Percentiles rank a stretch among this genome's conserved stretches.
Conservation (phyloP, 2,329 filamentous ascomycete species). For the Paecilomyces sp. region DNA sequence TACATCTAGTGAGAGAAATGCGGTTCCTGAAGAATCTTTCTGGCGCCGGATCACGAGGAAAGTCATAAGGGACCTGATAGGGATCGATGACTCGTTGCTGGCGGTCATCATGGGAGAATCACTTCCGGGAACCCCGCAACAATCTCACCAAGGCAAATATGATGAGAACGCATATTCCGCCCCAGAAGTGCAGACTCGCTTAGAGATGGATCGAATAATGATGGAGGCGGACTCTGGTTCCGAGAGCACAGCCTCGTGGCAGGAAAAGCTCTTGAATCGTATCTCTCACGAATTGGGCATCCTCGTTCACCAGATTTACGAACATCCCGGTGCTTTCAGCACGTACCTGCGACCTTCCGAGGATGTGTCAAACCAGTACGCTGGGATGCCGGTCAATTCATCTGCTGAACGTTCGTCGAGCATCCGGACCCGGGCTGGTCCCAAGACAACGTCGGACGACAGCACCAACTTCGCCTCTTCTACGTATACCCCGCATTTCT, state of each 20-base stretch:
- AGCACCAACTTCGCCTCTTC: conserved; percentile 18
- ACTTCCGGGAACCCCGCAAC: conserved; percentile 37
- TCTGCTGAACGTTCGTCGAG: conserved; percentile 8
- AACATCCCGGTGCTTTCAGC: conserved; percentile 82
- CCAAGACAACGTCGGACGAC: conserved; percentile 13
- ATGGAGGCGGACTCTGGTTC: conserved; percentile 19
- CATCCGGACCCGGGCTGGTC: conserved; percentile 9
- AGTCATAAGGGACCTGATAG: conserved; percentile 82
- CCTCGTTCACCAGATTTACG: conserved; percentile 73
- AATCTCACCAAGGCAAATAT: conserved; percentile 9
- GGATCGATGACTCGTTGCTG: conserved; percentile 78
- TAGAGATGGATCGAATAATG: conserved; percentile 26
- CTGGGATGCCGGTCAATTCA: conserved; percentile 56
- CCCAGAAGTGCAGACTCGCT: conserved; percentile 27
- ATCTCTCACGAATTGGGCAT: conserved; percentile 82
- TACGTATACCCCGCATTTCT: conserved; percentile 39
- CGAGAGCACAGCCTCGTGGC: conserved; percentile 21
- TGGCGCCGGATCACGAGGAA: conserved; percentile 76
- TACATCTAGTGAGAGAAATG: conserved; percentile 29
- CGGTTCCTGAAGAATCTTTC: conserved; percentile 57
- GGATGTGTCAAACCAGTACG: conserved; percentile 61
- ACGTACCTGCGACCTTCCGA: conserved; percentile 65
- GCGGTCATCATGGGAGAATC: conserved; percentile 82
- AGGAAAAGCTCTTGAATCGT: conserved; percentile 70
- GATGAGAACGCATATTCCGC: conserved; percentile 12